Evolutionary conservation across 1,284 basidiomycete species (phyloP).

Genomic region (Amanita bisporigera): DNA sequence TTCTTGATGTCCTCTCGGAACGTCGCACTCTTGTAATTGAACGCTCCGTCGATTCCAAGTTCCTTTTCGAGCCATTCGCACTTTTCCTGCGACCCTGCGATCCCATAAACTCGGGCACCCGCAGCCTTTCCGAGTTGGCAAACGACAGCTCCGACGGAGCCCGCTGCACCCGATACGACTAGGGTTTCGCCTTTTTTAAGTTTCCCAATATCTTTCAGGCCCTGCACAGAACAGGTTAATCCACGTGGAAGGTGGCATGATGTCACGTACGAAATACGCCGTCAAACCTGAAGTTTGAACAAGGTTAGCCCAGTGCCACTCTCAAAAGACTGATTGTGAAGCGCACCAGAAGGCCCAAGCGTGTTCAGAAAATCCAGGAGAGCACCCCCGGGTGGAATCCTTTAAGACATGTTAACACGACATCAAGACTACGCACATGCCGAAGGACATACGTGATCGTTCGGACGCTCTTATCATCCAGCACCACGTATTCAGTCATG

Average conservation of each 20-base stretch:
- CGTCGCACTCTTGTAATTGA: slow-evolving; percentile 86
- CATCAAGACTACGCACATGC: background rate
- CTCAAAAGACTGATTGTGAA: background rate
- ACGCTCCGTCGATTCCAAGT: slow-evolving; percentile 79
- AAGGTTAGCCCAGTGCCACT: background rate
- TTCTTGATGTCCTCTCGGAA: slow-evolving; percentile 73
- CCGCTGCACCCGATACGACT: slow-evolving; percentile 88
- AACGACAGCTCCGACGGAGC: slow-evolving; percentile 78
- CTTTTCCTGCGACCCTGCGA: slow-evolving; percentile 78
- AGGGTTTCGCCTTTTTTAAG: slow-evolving; percentile 84
- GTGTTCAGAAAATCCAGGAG: slow-evolving; percentile 80
- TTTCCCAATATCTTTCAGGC: slow-evolving; percentile 80
- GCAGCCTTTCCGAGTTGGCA: slow-evolving; percentile 79
- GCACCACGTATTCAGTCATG: slow-evolving; percentile 82
- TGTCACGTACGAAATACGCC: slow-evolving; percentile 73
- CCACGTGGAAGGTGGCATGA: slow-evolving; percentile 7
- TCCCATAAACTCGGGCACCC: slow-evolving; percentile 84
- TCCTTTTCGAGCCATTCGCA: slow-evolving; percentile 83
- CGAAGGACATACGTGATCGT: slow-evolving; percentile 55
- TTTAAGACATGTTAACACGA: slow-evolving; percentile 35
- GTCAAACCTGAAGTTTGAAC: slow-evolving; percentile 63
- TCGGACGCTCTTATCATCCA: slow-evolving; percentile 58
- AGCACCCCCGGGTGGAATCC: slow-evolving; percentile 59
- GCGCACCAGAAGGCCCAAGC: slow-evolving; percentile 70
- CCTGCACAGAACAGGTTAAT: slow-evolving; percentile 50